Conservation (phyloP, 2,329 filamentous ascomycete genomes). For the Davidsoniella eucalypti region DNA sequence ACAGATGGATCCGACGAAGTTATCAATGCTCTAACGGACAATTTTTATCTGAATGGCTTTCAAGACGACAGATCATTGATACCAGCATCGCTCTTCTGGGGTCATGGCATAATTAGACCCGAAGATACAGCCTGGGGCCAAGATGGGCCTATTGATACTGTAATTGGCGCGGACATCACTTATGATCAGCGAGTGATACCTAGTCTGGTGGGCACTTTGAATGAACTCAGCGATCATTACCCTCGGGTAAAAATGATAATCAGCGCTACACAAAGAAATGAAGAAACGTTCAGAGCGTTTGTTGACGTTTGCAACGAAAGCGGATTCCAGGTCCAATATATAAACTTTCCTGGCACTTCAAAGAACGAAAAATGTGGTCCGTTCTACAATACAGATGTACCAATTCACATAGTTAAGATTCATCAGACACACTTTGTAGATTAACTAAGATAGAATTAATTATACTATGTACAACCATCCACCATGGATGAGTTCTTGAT, state of each 20-base stretch:
- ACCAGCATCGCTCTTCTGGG: constrained; percentile 38
- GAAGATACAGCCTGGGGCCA: constrained; percentile 18
- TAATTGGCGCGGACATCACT: constrained; percentile 64
- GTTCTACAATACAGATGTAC: constrained; percentile 44
- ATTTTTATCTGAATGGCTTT: constrained; percentile 50
- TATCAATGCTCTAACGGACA: constrained; percentile 49
- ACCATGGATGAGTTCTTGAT: not conserved
- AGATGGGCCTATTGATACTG: constrained; percentile 33
- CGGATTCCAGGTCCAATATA: constrained; percentile 25
- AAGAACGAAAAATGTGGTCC: constrained; percentile 37
- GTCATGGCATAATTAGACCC: constrained; percentile 38
- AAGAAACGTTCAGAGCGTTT: constrained; percentile 50
- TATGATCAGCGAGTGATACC: constrained; percentile 52
- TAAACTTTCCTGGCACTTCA: constrained; percentile 26
- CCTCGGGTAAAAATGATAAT: constrained; percentile 44
- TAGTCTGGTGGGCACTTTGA: constrained; percentile 46
- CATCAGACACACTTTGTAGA: no score
- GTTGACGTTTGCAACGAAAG: constrained; percentile 37
- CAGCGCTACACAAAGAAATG: constrained; percentile 54
- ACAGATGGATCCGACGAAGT: constrained; percentile 64
- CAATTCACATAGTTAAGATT: constrained; percentile 33
- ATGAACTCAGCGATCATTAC: constrained; percentile 41
- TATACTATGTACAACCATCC: not conserved
- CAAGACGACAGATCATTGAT: constrained; percentile 24
- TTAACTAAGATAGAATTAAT: no score